Percentiles rank a stretch among this genome's conserved stretches.
phyloP scores from a whole-genome alignment of 805 yeast species.

The Suhomyces prunicola region DNA sequence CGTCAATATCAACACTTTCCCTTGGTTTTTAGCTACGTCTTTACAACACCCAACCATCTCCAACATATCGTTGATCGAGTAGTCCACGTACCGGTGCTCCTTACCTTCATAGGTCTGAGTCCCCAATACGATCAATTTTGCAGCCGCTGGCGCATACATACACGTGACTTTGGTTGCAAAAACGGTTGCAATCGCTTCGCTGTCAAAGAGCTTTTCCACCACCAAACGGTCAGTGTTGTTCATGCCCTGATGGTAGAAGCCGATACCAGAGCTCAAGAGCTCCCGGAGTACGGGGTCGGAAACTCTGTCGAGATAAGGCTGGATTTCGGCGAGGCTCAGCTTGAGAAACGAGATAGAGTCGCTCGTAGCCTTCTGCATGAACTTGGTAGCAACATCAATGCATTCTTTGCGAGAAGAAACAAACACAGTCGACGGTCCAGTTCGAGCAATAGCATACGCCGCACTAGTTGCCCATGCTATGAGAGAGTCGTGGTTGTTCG shows the following conservation, averaged over 20 bases:
- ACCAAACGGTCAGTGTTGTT: conserved; percentile 46
- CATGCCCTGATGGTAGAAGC: conserved; percentile 61
- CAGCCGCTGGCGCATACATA: conserved; percentile 48
- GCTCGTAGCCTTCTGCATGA: conserved; percentile 34
- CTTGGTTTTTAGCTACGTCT: conserved; percentile 18
- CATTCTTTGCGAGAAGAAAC: conserved; percentile 55
- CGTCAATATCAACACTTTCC: conserved; percentile 54
- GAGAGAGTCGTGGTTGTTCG: conserved; percentile 51
- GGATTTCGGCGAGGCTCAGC: conserved; percentile 37
- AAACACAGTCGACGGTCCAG: conserved; percentile 37
- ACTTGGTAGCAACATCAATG: conserved; percentile 48
- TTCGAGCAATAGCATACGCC: conserved; percentile 33
- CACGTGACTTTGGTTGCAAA: conserved; percentile 61
- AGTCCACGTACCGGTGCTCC: conserved; percentile 69
- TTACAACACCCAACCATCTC: conserved; percentile 62
- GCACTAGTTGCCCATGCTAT: conserved; percentile 51
- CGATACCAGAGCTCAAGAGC: conserved; percentile 60
- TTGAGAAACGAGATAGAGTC: conserved; percentile 40
- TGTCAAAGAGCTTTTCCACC: conserved; percentile 50
- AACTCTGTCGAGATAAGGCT: conserved; percentile 41
- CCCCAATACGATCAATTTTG: conserved; percentile 60
- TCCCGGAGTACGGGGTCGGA: conserved; percentile 44
- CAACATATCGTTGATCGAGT: conserved; percentile 57
- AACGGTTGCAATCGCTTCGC: conserved; percentile 53
- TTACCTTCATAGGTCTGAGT: conserved; percentile 70